phyloP scores from a whole-genome alignment of 495 filamentous ascomycete species.

The Thermothielavioides terrestris region DNA sequence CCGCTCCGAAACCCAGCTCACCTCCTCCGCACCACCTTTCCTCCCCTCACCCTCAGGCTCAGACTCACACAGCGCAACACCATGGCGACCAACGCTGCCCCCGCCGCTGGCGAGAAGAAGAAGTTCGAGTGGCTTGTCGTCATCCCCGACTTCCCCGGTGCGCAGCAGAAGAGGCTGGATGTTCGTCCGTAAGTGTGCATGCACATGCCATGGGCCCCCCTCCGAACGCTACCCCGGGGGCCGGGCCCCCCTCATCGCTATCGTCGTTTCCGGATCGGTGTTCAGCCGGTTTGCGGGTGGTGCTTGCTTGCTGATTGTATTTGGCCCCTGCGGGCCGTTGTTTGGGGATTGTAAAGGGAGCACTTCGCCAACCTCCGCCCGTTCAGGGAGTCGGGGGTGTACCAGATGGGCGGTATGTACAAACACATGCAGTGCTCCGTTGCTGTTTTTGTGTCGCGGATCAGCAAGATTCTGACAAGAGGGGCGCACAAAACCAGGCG shows the following conservation, averaged over 20 bases:
- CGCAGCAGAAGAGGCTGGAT: conserved; percentile 58
- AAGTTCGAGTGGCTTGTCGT: conserved; percentile 82
- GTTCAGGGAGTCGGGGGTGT: conserved; percentile 36
- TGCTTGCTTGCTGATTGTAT: no score
- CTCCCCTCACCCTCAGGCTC: background rate
- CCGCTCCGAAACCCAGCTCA: no score
- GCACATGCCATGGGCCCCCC: no score
- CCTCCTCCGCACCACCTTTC: background rate
- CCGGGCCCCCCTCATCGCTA: no score
- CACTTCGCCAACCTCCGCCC: conserved; percentile 48
- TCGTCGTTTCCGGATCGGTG: no score
- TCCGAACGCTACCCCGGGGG: no score
- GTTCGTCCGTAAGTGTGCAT: conserved; percentile 66
- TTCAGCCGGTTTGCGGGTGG: no score
- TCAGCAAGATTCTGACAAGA: no score
- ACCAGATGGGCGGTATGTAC: conserved; percentile 51
- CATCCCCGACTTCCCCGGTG: conserved; percentile 64
- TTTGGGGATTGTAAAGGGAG: conserved; percentile 29
- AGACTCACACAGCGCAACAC: conserved; percentile 10
- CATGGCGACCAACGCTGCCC: conserved; percentile 34
- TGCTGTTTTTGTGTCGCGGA: no score
- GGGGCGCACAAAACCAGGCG: conserved; percentile 54
- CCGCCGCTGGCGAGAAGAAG: no score
- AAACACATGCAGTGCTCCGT: no score
- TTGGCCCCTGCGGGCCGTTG: background rate